Evolutionary conservation across 2,329 filamentous ascomycete genomes (phyloP), one percentile per base, ranked within the genome.

Genomic region (Ophidiomyces ophidiicola): DNA sequence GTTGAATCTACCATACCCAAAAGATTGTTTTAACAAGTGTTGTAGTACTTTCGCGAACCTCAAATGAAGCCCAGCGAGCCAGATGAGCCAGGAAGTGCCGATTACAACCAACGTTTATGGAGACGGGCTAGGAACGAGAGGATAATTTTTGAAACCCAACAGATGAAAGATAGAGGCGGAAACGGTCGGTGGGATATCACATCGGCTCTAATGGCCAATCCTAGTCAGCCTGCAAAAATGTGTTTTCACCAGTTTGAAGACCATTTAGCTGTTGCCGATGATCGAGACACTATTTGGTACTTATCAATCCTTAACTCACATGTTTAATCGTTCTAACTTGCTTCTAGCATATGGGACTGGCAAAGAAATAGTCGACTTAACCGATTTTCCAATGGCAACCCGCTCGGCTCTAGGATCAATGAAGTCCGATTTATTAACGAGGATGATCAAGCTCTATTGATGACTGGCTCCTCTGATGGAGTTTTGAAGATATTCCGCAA

Each of bases 391-490:
- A 96, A 96, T 53, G 87, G 84, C 34, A 98, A 98, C 53, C 90
- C 90, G 0, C 70, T 78, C 21, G 85, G 87, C 2, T 94, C 86
- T 18, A 85, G 79, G 50, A 93, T 98, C 52, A 94, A 86, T 39
- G 87, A 96, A 58, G 78, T 94, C 57, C 83, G 86, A 41, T 94
- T 96, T 60, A 93, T 98, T 66, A 98, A 98, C 50, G 90, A 98
- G 60, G 90, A 98, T 52, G 90, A 98, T 56, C 85, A 92, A 55
- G 90, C 88, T 2, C 76, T 96, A 47, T 65, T 98, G 41, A 85
- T 98, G 74, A 94, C 85, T 0, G 90, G 90, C 1, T 93, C 87
- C 5, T 94, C 86, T 1, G 90, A 98, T 53, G 90, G 90, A 37
- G 84, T 96, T 12, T 76, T 98, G 47, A 83, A 92, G 46, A 79